Evolutionary conservation across 805 yeast genomes (phyloP).

Genomic region (Candida anglica): DNA sequence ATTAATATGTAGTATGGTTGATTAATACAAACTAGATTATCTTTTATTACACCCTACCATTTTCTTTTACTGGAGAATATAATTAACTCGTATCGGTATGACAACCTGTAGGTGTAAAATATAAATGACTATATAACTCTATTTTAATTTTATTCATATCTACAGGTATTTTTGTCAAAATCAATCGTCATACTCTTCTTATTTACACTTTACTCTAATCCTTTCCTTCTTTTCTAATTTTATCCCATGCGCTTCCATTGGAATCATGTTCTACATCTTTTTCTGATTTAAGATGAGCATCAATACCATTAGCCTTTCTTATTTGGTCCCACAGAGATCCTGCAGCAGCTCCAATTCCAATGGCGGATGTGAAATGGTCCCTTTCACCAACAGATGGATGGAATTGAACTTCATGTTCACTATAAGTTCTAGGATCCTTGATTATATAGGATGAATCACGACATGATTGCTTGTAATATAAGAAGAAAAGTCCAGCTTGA

Average conservation of each 20-base stretch:
- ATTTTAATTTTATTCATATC: too few species aligned
- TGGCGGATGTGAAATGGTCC: neutral
- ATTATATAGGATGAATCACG: conserved; percentile 49
- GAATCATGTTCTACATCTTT: too few species aligned
- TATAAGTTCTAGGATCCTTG: conserved; percentile 49
- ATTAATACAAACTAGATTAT: too few species aligned
- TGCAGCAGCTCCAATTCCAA: neutral
- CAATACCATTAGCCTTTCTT: conserved; percentile 3
- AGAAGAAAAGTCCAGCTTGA: conserved; percentile 31
- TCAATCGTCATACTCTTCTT: too few species aligned
- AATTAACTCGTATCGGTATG: too few species aligned
- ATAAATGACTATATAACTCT: too few species aligned
- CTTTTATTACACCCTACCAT: too few species aligned
- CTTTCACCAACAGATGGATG: conserved; percentile 1
- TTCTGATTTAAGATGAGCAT: neutral
- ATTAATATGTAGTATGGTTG: too few species aligned
- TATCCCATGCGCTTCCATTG: conserved; percentile 4
- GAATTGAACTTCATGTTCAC: conserved; percentile 12
- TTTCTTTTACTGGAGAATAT: too few species aligned
- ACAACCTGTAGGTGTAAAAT: too few species aligned
- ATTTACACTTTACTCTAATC: neutral
- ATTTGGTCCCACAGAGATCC: conserved; percentile 4
- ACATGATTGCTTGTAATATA: conserved; percentile 50
- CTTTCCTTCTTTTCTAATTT: neutral
- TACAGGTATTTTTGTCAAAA: too few species aligned